Evolutionary conservation across 306 rosid species (phyloP).

Genomic region (Canavalia ensiformis): DNA sequence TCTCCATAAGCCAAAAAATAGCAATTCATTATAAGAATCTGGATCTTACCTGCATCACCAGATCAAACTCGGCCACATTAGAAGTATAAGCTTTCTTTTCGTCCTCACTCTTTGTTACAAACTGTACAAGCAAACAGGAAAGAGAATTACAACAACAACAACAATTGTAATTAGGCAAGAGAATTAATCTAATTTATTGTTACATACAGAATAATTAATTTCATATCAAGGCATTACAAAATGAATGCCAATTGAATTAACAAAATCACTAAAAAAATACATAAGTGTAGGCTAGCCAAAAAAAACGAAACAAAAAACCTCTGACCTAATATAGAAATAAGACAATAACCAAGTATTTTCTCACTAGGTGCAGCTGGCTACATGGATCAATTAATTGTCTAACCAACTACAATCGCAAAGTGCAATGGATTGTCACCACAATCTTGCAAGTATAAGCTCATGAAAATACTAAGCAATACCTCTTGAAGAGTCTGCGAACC

Average conservation of each 20-base stretch:
- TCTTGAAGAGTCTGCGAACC: conserved; percentile 67
- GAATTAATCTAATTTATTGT: conserved; percentile 33
- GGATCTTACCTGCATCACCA: conserved; percentile 89
- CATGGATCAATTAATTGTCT: conserved; percentile 3
- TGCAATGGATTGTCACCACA: conserved; percentile 15
- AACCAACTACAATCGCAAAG: conserved; percentile 36
- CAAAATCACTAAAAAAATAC: background rate
- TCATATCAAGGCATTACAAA: conserved; percentile 26
- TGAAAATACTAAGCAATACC: conserved; percentile 60
- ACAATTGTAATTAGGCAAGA: conserved; percentile 27
- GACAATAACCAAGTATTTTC: conserved; percentile 3
- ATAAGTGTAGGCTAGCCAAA: conserved; percentile 9
- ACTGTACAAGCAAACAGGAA: conserved; percentile 59
- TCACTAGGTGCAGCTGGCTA: conserved; percentile 30
- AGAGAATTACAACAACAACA: conserved; percentile 25
- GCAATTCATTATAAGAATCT: conserved; percentile 41
- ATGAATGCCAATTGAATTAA: conserved; percentile 17
- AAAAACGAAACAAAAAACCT: background rate
- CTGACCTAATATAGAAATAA: conserved; percentile 1
- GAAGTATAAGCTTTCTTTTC: conserved; percentile 64
- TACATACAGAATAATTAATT: conserved; percentile 15
- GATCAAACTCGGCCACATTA: conserved; percentile 90
- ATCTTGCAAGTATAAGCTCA: conserved; percentile 17
- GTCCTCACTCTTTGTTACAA: conserved; percentile 65
- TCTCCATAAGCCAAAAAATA: conserved; percentile 37